Conservation (phyloP, 2,329 filamentous ascomycete genomes). For the Geosmithia putterillii region DNA sequence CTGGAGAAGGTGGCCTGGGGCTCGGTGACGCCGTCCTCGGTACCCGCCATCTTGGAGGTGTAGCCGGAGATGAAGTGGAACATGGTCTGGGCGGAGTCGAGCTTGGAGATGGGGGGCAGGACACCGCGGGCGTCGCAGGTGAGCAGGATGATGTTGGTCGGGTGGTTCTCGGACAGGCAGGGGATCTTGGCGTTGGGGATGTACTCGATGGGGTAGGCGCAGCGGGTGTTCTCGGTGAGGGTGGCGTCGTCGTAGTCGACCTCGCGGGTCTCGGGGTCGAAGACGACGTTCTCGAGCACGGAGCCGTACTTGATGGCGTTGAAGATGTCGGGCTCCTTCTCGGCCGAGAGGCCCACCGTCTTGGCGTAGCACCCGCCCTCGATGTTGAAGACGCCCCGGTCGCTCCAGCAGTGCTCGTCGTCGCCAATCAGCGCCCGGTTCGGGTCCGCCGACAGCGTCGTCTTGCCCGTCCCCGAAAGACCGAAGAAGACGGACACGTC, state of each 20-base stretch:
- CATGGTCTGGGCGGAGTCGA: slow-evolving; percentile 91
- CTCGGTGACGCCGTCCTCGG: slow-evolving; percentile 92
- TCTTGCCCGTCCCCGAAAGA: slow-evolving; percentile 97
- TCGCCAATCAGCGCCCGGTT: slow-evolving; percentile 95
- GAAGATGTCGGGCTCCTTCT: slow-evolving; percentile 99
- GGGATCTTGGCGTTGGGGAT: slow-evolving; percentile 98
- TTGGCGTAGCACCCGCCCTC: slow-evolving; percentile 99
- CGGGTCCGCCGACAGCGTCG: slow-evolving; percentile 90
- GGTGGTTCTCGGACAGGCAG: slow-evolving; percentile 77
- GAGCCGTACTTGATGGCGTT: slow-evolving; percentile 93
- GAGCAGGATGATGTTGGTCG: slow-evolving; percentile 93
- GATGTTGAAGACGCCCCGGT: slow-evolving; percentile 96
- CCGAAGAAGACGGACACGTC: slow-evolving; percentile 99
- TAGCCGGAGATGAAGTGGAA: slow-evolving; percentile 99
- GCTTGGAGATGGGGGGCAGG: slow-evolving; percentile 93
- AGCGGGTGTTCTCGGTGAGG: slow-evolving; percentile 95
- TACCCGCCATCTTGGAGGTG: slow-evolving; percentile 99
- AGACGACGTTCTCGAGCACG: slow-evolving; percentile 97
- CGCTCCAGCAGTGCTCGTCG: slow-evolving; percentile 99
- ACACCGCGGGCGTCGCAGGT: slow-evolving; percentile 98
- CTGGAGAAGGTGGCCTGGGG: slow-evolving; percentile 98
- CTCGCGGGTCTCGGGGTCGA: slow-evolving; percentile 75
- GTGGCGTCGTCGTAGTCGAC: slow-evolving; percentile 95
- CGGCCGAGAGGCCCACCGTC: slow-evolving; percentile 89
- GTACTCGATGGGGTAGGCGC: slow-evolving; percentile 98